phyloP scores from a whole-genome alignment of 2,329 filamentous ascomycete genomes.

The Zymoseptoria passerinii region DNA sequence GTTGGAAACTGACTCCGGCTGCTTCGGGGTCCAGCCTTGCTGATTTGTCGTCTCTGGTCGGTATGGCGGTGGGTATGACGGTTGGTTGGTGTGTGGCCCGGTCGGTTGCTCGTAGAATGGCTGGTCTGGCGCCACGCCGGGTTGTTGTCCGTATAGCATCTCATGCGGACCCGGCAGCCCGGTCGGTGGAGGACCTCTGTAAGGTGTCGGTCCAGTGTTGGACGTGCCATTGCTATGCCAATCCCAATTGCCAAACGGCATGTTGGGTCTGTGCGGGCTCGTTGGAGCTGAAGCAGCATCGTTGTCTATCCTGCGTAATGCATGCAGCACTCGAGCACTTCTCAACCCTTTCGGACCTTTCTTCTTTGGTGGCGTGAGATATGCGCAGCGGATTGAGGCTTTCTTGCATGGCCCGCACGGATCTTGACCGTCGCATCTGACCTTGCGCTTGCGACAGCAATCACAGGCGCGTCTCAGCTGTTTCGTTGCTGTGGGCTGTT shows the following conservation, averaged over 20 bases:
- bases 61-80: constrained; percentile 4
- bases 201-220: constrained; percentile 4
- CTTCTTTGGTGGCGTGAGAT: constrained; percentile 30
- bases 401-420: constrained; percentile 30
- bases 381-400: constrained; percentile 29
- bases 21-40: constrained; percentile 14
- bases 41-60: background rate
- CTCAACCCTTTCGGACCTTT: constrained; percentile 31
- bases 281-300: constrained; percentile 18
- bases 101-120: constrained; percentile 14
- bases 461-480: constrained; percentile 29
- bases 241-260: constrained; percentile 24
- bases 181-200: constrained; percentile 2
- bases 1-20: constrained; percentile 12
- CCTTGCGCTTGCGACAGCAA: constrained; percentile 31
- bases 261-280: constrained; percentile 19
- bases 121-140: constrained; percentile 20
- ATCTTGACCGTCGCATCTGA: constrained; percentile 28
- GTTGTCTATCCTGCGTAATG: constrained; percentile 28
- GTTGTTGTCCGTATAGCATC: constrained; percentile 9
- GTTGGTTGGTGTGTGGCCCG: constrained; percentile 5
- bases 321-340: constrained; percentile 29
- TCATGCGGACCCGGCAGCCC: constrained; percentile 2
- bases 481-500: constrained; percentile 12
- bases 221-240: constrained; percentile 18